phyloP scores from a whole-genome alignment of 2,329 filamentous ascomycete genomes.

The Cladosporium sp. region DNA sequence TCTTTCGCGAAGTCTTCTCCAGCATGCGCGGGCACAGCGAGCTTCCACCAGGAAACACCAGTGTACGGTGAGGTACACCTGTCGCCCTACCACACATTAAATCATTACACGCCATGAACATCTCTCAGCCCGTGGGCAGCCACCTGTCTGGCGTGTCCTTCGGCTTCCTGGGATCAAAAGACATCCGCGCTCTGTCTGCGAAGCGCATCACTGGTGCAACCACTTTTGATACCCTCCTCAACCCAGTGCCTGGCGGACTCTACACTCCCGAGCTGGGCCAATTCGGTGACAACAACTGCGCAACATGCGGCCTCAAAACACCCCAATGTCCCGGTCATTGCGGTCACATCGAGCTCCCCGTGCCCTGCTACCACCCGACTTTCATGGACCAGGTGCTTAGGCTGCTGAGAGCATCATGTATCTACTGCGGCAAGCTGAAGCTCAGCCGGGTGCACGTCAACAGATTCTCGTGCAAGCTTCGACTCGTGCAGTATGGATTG shows the following conservation, averaged over 20 bases:
- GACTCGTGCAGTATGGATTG: slow-evolving; percentile 79
- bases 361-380: slow-evolving; percentile 91
- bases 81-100: not conserved
- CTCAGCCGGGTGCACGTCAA: slow-evolving; percentile 73
- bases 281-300: slow-evolving; percentile 79
- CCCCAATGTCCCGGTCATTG: slow-evolving; percentile 81
- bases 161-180: slow-evolving; percentile 72
- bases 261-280: slow-evolving; percentile 91
- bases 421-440: slow-evolving; percentile 84
- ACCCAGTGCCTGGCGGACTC: slow-evolving; percentile 83
- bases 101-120: slow-evolving; percentile 35
- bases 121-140: slow-evolving; percentile 72
- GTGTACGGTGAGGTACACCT: slow-evolving; percentile 12
- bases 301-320: slow-evolving; percentile 83
- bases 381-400: slow-evolving; percentile 91
- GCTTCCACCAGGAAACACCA: slow-evolving; percentile 1
- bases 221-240: slow-evolving; percentile 89
- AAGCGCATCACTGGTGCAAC: slow-evolving; percentile 89
- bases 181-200: slow-evolving; percentile 86
- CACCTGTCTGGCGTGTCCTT: slow-evolving; percentile 86
- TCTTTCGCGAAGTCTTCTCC: not conserved
- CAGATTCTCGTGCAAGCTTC: slow-evolving; percentile 76
- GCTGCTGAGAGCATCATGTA: slow-evolving; percentile 79
- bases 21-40: not conserved
- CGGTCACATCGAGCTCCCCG: slow-evolving; percentile 91